Percentiles rank a stretch among this genome's conserved stretches.
Conservation (phyloP, 805 yeast genomes). For the Suhomyces vadensis region DNA sequence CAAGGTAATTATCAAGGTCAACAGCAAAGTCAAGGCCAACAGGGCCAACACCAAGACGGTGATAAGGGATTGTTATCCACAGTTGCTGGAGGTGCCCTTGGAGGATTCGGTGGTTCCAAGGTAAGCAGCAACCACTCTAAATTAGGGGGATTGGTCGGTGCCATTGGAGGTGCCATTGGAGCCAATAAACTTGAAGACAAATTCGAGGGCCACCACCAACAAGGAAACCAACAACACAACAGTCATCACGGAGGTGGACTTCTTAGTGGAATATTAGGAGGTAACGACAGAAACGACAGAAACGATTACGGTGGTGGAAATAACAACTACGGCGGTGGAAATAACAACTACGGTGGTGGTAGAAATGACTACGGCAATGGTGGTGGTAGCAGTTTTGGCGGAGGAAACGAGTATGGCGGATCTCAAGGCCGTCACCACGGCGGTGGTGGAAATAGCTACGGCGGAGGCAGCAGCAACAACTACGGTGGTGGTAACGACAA, state of each 20-base stretch:
- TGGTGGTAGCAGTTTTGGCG: background rate
- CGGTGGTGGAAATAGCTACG: constrained; percentile 4
- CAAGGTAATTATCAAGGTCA: constrained; percentile 21
- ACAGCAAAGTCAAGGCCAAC: constrained; percentile 8
- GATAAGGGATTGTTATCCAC: constrained; percentile 29
- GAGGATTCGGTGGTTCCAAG: constrained; percentile 30
- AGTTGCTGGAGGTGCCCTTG: constrained; percentile 33
- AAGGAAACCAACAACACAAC: constrained; percentile 6
- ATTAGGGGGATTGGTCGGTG: constrained; percentile 31
- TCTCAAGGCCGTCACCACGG: background rate
- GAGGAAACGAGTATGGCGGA: background rate
- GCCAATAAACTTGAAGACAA: constrained; percentile 30
- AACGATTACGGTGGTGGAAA: constrained; percentile 11
- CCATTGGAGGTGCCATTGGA: constrained; percentile 29
- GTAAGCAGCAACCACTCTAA: constrained; percentile 27
- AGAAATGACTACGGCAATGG: constrained; percentile 6
- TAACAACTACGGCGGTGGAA: constrained; percentile 12
- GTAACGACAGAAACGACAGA: constrained; percentile 11
- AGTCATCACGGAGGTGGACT: constrained; percentile 9
- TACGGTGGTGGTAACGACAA: background rate
- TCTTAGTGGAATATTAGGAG: constrained; percentile 8
- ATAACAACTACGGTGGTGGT: constrained; percentile 11
- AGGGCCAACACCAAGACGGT: constrained; percentile 21
- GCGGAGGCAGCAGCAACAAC: constrained; percentile 13
- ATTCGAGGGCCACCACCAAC: constrained; percentile 17